Evolutionary conservation across 2,329 filamentous ascomycete species (phyloP), one percentile per base, ranked within the genome.

Genomic region (Fusarium domesticum): DNA sequence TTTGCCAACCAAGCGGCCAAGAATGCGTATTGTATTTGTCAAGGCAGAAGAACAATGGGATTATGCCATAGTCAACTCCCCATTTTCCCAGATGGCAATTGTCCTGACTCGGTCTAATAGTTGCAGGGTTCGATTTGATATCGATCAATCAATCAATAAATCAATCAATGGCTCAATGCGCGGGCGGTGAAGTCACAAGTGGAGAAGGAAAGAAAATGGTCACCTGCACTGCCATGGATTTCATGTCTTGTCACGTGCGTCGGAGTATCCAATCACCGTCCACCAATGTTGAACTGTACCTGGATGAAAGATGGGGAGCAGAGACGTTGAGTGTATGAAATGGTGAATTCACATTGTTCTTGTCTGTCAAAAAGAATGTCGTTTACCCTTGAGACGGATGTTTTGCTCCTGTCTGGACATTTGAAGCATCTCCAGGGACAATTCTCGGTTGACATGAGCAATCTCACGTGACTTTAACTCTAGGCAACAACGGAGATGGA

Each of bases 191-290:
- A 28, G 23, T 28, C 23, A 12, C 23, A 28, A 53, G 50, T 51
- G 57, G 56, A 47, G 56, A 28, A 49, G 43, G 34, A n/a, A 45
- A 50, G 43, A 48, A 41, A 49, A 41, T 52, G 56, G 56, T 59
- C 56, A 58, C 53, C 56, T 58, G 56, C 39, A 47, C 54, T 39
- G 35, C 41, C 43, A 47, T 48, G 56, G 52, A 59, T 59, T 59
- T 59, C 43, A 53, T 45, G 30, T 45, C 34, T 43, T 42, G 39
- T 59, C 56, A 59, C 56, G 56, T 59, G 56, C 38, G 23, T 5
- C 23, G 23, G 23, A 12, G 23, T 28, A 4, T 5, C 23, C 23
- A 28, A n/a, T n/a, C n/a, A n/a, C n/a, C 23, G 14, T 11, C 7
- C 4, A 28, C 14, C 14, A 28, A 28, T 4, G 14, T 28, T 28